Evolutionary conservation across 345 rosid genomes (phyloP), one percentile per base, ranked within the genome.

Genomic region (Camelina neglecta): DNA sequence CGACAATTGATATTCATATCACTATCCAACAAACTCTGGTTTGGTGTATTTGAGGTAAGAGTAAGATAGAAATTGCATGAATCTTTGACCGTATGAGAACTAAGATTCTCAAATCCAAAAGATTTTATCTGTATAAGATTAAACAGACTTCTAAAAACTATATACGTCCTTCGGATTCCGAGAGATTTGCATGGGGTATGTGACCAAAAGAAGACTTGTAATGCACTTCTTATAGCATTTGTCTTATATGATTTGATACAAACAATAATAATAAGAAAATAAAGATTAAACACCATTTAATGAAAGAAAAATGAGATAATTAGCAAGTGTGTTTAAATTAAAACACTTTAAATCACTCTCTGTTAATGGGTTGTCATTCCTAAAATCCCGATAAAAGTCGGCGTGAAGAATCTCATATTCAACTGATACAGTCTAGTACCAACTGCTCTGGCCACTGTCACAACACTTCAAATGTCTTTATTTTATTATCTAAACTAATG

Each of bases 331-430:
- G 73, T 11, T 66, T 72, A 59, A 53, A 41, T 60, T 29, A 66
- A 66, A 53, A 62, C 68, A 65, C 4, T 69, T 39, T 2, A 21
- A 67, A 69, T 36, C 75, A 56, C 60, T 8, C 74, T 79, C 78
- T 79, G 82, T 74, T 60, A 67, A 74, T 73, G 51, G 41, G 79
- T 48, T 79, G 82, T 79, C 82, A 73, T 55, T 67, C 79, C 75
- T 74, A 54, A 67, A 79, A 79, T 61, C 61, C 65, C 82, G 79
- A 74, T 6, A 47, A 74, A 68, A 68, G 82, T 79, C 82, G 82
- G 82, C 82, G 80, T 65, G 6, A 63, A 12, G 44, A 67, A 58
- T 67, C 45, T 49, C 68, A 67, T 60, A 70, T 77, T 61, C 39
- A 76, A 35, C 9, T 78, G 67, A 71, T 64, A 64, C 76, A 77